Evolutionary conservation across 306 rosid species (phyloP), one percentile per base, ranked within the genome.

Genomic region (Quercus berberidifolia): DNA sequence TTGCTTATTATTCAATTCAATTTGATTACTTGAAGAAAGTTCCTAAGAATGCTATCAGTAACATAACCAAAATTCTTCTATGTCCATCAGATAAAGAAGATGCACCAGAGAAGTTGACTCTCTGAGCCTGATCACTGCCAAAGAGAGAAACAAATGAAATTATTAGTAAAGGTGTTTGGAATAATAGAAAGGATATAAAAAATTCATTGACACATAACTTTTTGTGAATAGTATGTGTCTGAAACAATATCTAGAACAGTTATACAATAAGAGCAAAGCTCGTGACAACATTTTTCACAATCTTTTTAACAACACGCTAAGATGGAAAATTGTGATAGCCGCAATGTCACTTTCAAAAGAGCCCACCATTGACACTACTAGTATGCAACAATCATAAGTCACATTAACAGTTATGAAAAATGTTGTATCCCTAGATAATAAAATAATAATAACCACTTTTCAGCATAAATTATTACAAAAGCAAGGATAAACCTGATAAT

Each of bases 71-170:
- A 56, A 90, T 49, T 79, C 77, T 62, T 76, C 74, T 55, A 31
- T 74, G 83, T 70, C 79, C 67, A 63, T 71, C 20, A 67, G 76
- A 46, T 60, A 81, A 41, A 56, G 85, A 76, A 33, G 91, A 80
- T 62, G 87, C 89, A 58, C 71, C 71, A 46, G 93, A 92, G 85
- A 89, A 94, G 78, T 85, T 90, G 81, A 89, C 84, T 87, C 91
- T 90, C 86, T 92, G 94, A 79, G 97, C 86, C 63, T 94, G 97
- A 25, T 89, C 97, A 79, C 98, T 94, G 93, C 85, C 85, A 43
- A 88, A 76, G 46, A 79, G 78, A 67, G 73, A 81, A 74, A 79
- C 30, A 67, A 6, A 67, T 43, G 18, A 52, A 62, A 62, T 20
- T n/a, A 70, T 58, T 28, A 70, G 64, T 23, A 56, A 64, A 14